Percentiles rank a stretch among this genome's conserved stretches.
phyloP scores from a whole-genome alignment of 1,284 basidiomycete species.

The Naganishia sp. region DNA sequence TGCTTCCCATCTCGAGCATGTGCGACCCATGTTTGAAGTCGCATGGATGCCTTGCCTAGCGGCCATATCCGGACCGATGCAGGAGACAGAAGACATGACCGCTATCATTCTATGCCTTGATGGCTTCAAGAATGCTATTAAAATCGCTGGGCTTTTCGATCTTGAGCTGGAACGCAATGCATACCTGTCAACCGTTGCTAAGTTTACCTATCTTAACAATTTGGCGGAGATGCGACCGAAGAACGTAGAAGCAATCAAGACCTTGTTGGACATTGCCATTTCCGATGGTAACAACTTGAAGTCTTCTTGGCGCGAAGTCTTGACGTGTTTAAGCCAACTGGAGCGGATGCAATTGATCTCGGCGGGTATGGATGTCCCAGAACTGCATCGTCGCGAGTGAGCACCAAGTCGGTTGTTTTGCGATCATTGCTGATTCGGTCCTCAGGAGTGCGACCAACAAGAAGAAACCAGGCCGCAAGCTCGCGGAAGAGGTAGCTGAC shows the following conservation, averaged over 20 bases:
- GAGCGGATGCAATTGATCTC: constrained; percentile 97
- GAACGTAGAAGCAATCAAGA: constrained; percentile 97
- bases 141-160: constrained; percentile 91
- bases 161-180: constrained; percentile 93
- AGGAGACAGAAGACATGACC: constrained; percentile 88
- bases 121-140: constrained; percentile 90
- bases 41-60: constrained; percentile 97
- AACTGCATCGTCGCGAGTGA: constrained; percentile 75
- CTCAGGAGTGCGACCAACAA: constrained; percentile 20
- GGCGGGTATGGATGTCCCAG: constrained; percentile 78
- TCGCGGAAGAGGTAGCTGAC: constrained; percentile 90
- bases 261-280: constrained; percentile 86
- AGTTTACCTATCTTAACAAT: constrained; percentile 96
- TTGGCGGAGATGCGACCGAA: constrained; percentile 96
- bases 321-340: constrained; percentile 93
- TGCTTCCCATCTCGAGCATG: constrained; percentile 91
- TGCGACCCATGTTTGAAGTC: constrained; percentile 95
- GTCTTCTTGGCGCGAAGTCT: constrained; percentile 91
- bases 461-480: constrained; percentile 46
- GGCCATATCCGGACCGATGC: constrained; percentile 85
- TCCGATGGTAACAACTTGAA: constrained; percentile 92
- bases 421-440: background rate
- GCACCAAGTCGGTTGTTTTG: constrained; percentile 40
- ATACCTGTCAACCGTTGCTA: constrained; percentile 94
- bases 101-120: constrained; percentile 88